Base-by-base conservation (phyloP, 169 alveolate species). In the Neospora caninum region DNA sequence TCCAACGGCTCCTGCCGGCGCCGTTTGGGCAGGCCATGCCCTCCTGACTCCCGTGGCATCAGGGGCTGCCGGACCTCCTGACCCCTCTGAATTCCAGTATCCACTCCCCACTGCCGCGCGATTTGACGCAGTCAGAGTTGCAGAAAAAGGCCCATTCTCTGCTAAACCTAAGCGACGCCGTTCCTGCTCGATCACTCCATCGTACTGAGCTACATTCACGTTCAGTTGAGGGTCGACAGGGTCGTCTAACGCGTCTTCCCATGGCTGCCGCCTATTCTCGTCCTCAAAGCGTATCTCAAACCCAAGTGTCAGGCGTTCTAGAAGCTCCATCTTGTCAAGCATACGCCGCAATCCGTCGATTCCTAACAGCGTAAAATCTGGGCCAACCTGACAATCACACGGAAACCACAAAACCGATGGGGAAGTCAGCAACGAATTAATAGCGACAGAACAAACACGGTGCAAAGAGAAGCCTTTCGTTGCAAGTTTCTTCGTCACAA, bases 301-400 rank as follows among this genome's bases (percentile, higher is more conserved):
- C 34, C 93, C 93, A 10, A 88, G 29, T 31, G 93, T 64, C 41
- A 88, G 64, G 83, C 93, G 93, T 82, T 88, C 82, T 64, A 88
- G 45, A 18, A 69, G 29, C 31, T 70, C 78, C 93, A 88, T 88
- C n/a, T 64, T 49, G 64, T 88, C 45, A 6, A 88, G 25, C 39
- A 88, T 18, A 82, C 86, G 93, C 18, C 49, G 83, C 58, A 88
- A 34, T 7, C 93, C 93, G 41, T 38, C 36, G 78, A 88, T 20
- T 10, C 93, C 93, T 2, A 88, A 29, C 1, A 39, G 58, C 38
- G 93, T 88, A n/a, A 88, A 88, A 41, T 88, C 93, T 25, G 93
- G 93, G 43, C 58, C 38, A 29, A 88, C 93, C 93, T 88, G 89
- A 20, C n/a, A 82, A 36, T 27, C 88, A 34, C 88, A n/a, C 88